These are phyloP conservation scores for Alternaria solani DNA, from an alignment of 2,329 filamentous ascomycete species.

Conservation along the genomic window DNA sequence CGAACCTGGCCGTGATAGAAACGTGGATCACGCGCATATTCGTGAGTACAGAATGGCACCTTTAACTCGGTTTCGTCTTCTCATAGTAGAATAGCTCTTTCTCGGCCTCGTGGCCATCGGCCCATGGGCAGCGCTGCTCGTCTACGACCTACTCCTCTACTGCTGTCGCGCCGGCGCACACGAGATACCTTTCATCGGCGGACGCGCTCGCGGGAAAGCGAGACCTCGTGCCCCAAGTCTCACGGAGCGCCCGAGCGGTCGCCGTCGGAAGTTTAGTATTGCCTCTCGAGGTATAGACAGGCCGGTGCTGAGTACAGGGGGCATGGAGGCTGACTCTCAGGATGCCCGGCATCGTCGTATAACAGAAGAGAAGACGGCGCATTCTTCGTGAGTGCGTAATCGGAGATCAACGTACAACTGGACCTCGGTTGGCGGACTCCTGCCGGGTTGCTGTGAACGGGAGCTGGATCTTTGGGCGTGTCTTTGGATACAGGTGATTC, in stretches of 20 bases:
- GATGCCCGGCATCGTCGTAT: constrained; percentile 40
- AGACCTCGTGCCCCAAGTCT: constrained; percentile 69
- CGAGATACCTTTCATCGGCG: constrained; percentile 67
- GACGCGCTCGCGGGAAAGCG: constrained; percentile 66
- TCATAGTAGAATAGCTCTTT: constrained; percentile 60
- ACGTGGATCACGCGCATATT: constrained; percentile 69
- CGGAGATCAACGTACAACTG: neutral
- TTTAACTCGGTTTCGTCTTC: neutral
- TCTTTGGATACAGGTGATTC: neutral
- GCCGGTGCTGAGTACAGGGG: constrained; percentile 31
- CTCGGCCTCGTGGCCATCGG: constrained; percentile 68
- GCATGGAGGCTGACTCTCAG: constrained; percentile 25
- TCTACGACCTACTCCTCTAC: constrained; percentile 72
- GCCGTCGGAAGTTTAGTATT: constrained; percentile 55
- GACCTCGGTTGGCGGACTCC: neutral
- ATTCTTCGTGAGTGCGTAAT: constrained; percentile 9
- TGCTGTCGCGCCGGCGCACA: constrained; percentile 65
- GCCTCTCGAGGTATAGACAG: constrained; percentile 38
- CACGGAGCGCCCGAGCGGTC: constrained; percentile 63
- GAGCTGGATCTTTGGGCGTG: constrained; percentile 3
- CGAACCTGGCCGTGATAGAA: constrained; percentile 65
- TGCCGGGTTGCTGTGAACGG: neutral
- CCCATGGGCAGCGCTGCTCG: constrained; percentile 67
- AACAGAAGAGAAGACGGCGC: constrained; percentile 27
- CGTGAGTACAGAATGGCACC: constrained; percentile 55